These are phyloP conservation scores for Metschnikowia proteae DNA, from an alignment of 805 yeast species.

Conservation along the genomic window DNA sequence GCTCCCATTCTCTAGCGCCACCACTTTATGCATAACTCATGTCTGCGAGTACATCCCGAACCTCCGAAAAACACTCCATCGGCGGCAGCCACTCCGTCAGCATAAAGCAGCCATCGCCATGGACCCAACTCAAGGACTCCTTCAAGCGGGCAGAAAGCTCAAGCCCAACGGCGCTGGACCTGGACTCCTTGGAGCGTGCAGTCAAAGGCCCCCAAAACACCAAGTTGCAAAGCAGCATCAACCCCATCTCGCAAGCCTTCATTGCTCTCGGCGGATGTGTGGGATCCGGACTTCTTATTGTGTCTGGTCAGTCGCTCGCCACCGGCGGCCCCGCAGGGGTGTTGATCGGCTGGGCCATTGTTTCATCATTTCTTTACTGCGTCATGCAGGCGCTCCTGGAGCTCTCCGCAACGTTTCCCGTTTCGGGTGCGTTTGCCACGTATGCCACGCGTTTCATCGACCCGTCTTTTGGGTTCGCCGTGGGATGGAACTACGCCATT, in stretches of 20 bases:
- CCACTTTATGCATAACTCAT: not conserved
- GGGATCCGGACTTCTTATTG: slow-evolving; percentile 41
- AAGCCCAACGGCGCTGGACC: not conserved
- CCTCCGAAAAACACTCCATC: slow-evolving; percentile 7
- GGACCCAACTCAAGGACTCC: slow-evolving; percentile 13
- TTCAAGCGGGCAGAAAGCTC: slow-evolving; percentile 13
- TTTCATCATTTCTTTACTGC: slow-evolving; percentile 38
- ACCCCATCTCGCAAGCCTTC: slow-evolving; percentile 22
- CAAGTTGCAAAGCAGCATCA: slow-evolving; percentile 12
- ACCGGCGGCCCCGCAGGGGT: slow-evolving; percentile 36
- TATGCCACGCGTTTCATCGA: slow-evolving; percentile 41
- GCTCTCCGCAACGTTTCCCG: slow-evolving; percentile 36
- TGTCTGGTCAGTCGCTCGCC: slow-evolving; percentile 34
- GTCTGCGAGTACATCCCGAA: slow-evolving; percentile 6
- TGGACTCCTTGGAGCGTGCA: slow-evolving; percentile 15
- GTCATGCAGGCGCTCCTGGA: slow-evolving; percentile 43
- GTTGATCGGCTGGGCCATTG: slow-evolving; percentile 39
- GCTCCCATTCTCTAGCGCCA: not conserved
- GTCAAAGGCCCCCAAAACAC: slow-evolving; percentile 13
- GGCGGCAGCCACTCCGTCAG: not conserved
- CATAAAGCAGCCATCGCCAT: slow-evolving; percentile 9
- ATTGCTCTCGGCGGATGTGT: slow-evolving; percentile 43
- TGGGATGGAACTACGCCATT: slow-evolving; percentile 42
- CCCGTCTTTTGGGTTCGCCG: slow-evolving; percentile 44
- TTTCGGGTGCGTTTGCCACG: slow-evolving; percentile 40